Evolutionary conservation across 2,329 filamentous ascomycete species (phyloP).

Genomic region (Trichoderma sp.): DNA sequence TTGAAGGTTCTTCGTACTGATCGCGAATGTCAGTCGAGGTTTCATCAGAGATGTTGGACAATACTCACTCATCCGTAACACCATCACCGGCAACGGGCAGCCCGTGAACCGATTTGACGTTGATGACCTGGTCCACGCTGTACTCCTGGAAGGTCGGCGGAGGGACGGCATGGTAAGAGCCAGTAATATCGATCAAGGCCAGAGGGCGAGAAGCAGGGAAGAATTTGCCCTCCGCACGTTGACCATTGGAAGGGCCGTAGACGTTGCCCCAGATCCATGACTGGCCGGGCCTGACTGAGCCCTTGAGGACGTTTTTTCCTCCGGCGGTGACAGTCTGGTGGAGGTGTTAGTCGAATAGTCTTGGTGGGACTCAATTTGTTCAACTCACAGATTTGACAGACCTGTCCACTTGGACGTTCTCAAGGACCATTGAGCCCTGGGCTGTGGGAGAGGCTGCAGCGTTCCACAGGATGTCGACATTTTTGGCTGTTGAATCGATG

Average conservation of each 20-base stretch:
- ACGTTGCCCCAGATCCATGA: conserved; percentile 32
- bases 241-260: conserved; percentile 24
- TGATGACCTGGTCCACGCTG: conserved; percentile 46
- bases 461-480: conserved; percentile 35
- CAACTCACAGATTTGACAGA: conserved; percentile 33
- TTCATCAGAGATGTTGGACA: conserved; percentile 23
- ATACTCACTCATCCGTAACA: conserved; percentile 38
- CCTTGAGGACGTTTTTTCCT: conserved; percentile 32
- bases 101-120: conserved; percentile 48
- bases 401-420: conserved; percentile 36
- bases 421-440: conserved; percentile 38
- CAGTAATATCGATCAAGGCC: conserved; percentile 26
- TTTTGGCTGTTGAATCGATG: conserved; percentile 38
- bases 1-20: conserved; percentile 30
- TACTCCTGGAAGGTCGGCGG: conserved; percentile 44
- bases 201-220: conserved; percentile 27
- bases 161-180: conserved; percentile 26
- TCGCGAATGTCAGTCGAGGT: not conserved
- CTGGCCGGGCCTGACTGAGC: conserved; percentile 27
- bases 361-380: too few relatives aligned
- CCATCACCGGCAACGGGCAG: conserved; percentile 48
- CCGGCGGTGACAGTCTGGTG: conserved; percentile 40
- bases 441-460: conserved; percentile 34
- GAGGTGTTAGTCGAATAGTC: not conserved
- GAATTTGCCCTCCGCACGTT: conserved; percentile 30